These are phyloP conservation scores for Kondoa malvinella DNA, from an alignment of 768 basidiomycete species.

Conservation along the genomic window DNA sequence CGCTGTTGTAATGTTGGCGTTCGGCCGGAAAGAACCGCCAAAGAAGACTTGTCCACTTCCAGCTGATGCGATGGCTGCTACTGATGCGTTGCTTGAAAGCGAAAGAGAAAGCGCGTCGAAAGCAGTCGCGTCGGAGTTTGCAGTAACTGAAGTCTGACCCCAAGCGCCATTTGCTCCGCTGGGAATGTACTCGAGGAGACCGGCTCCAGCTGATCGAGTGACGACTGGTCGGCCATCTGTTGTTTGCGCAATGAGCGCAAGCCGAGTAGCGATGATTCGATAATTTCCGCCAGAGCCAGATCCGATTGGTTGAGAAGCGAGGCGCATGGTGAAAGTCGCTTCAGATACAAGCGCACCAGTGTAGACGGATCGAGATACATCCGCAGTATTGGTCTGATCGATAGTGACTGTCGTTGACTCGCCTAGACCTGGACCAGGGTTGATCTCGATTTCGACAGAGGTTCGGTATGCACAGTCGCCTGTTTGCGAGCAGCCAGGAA, in stretches of 20 bases:
- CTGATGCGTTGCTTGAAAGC: slow-evolving; percentile 12
- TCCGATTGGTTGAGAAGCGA: slow-evolving; percentile 50
- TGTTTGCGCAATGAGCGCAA: slow-evolving; percentile 61
- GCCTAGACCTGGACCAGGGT: slow-evolving; percentile 52
- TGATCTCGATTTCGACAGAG: slow-evolving; percentile 57
- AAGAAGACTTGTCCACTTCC: slow-evolving; percentile 13
- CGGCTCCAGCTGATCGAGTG: slow-evolving; percentile 41
- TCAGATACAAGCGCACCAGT: slow-evolving; percentile 66
- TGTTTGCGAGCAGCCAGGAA: slow-evolving; percentile 70
- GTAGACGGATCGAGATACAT: slow-evolving; percentile 52
- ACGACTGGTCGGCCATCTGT: slow-evolving; percentile 17
- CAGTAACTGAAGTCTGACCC: background rate
- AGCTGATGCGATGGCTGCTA: slow-evolving; percentile 1
- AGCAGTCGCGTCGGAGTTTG: slow-evolving; percentile 17
- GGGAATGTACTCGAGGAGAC: slow-evolving; percentile 77
- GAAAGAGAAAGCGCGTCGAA: slow-evolving; percentile 22
- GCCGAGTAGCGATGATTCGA: slow-evolving; percentile 64
- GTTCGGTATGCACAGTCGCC: slow-evolving; percentile 68
- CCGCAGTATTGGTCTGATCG: slow-evolving; percentile 51
- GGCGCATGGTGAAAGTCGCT: slow-evolving; percentile 52
- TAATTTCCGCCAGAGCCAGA: slow-evolving; percentile 51
- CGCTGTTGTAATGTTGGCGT: slow-evolving; percentile 36
- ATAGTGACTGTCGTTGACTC: slow-evolving; percentile 52
- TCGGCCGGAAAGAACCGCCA: slow-evolving; percentile 57
- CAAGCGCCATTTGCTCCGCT: slow-evolving; percentile 1